Evolutionary conservation across 148 eudicot species (phyloP), one percentile per base, ranked within the genome.

Genomic region (Dysphania ambrosioides): DNA sequence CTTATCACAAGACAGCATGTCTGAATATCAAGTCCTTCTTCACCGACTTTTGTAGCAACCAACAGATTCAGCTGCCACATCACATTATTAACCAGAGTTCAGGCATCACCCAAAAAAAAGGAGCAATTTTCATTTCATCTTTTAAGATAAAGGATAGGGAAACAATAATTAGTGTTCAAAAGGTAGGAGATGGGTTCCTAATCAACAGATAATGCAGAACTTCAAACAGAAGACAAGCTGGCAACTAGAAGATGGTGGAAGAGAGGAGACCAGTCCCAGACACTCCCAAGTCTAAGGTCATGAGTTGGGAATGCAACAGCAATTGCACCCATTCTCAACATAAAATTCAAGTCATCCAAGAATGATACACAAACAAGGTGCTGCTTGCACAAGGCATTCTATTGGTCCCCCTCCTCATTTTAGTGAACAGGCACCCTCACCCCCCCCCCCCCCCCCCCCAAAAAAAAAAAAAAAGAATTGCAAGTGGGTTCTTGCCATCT

Each of bases 11-110:
- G 96, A 86, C 96, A 95, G 79, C 99, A 95, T 55, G 99, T 95
- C 83, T 92, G 99, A 72, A 95, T 95, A 84, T 95, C 99, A 78
- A 95, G 94, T 74, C 99, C 99, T 87, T 95, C 99, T 78, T 95
- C 99, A 56, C 91, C 99, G 53, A 92, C 99, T 83, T 95, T 95
- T 55, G 99, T 95, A 16, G 99, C 99, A 80, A 95, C 89, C 82
- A 95, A 76, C 35, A 95, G 81, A 83, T 95, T 95, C 72, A 95
- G 83, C 99, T 95, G 93, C 73, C 82, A 84, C 72, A 88, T 77
- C 67, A 76, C 56, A 66, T 36, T 34, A 35, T 65, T 18, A 68
- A n/a, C 40, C 67, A 58, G 9, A 58, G 23, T 29, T 47, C 44
- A 60, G 40, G 44, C 9, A 58, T 73, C 53, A 41, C 19, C 13